Evolutionary conservation across 768 basidiomycete genomes (phyloP), one percentile per base, ranked within the genome.

Genomic region (Tylopilus plumbeoviolaceoides): DNA sequence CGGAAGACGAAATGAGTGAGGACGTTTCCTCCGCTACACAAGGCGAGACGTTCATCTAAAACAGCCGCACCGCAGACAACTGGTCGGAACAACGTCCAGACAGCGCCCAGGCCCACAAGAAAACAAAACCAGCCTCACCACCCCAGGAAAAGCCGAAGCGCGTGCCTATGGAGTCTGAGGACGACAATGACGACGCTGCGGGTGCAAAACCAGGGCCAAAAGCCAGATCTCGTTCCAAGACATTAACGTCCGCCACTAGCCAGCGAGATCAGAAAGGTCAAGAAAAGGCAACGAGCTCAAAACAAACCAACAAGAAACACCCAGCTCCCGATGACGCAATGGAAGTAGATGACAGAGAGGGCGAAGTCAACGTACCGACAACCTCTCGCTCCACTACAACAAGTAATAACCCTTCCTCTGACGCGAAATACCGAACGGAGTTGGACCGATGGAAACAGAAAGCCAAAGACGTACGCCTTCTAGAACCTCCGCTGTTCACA

Each of bases 1-100:
- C 68, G 10, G 68, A 68, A 44, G 66, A 68, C 53, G 68, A 68
- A 47, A 68, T 68, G 59, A 65, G 66, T 68, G 44, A 62, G 63
- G 44, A 27, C 38, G 20, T 51, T 50, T 52, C 38, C 28, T n/a
- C 33, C 28, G 39, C 21, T 27, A 27, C 25, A 44, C 20, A 41
- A 36, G 33, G 21, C 57, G 31, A 44, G 57, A 53, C 35, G 36
- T 66, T 64, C 54, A 61, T 64, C 64, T 65, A 40, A 66, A 64
- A 38, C 43, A 61, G 64, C 45, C n/a, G 6, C 35, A 17, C 53
- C 51, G 53, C 53, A 67, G 64, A 64, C 52, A 58, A 52, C 39
- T 60, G 60, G n/a, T n/a, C n/a, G 65, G 48, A 59, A 20, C 52
- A 59, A 23, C 46, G 11, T 28, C 28, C 54, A 35, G 55, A 52